These are phyloP conservation scores for Plasmodium relictum DNA, from an alignment of 169 alveolate genomes.

Conservation along the genomic window DNA sequence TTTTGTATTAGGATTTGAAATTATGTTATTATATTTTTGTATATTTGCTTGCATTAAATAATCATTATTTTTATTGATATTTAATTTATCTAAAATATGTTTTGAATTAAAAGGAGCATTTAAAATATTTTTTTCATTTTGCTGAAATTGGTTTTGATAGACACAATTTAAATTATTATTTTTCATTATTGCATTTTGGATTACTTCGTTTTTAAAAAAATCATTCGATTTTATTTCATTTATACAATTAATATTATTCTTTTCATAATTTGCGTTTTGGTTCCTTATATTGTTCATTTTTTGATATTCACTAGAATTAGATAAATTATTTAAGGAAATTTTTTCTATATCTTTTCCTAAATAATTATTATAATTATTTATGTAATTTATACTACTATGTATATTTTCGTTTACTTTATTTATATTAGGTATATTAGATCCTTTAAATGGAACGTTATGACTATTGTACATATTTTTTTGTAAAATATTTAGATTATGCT, in stretches of 20 bases:
- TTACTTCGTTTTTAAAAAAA: neutral
- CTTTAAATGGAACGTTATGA: neutral
- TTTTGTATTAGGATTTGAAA: no score
- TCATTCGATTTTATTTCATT: neutral
- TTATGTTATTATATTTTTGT: neutral
- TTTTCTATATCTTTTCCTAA: constrained; percentile 7
- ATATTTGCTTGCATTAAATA: constrained; percentile 1
- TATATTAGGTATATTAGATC: constrained; percentile 7
- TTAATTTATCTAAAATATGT: neutral
- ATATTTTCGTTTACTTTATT: no score
- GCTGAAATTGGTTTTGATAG: neutral
- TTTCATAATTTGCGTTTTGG: constrained; percentile 6
- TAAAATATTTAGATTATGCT: neutral
- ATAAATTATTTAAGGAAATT: neutral
- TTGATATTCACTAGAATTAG: constrained; percentile 8
- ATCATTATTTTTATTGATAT: neutral
- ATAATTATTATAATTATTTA: neutral
- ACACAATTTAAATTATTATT: neutral
- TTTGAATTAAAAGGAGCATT: neutral
- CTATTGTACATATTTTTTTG: neutral
- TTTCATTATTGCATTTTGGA: constrained; percentile 1
- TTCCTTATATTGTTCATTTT: neutral
- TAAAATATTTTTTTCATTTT: neutral
- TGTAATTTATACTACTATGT: constrained; percentile 6
- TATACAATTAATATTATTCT: neutral